Base-by-base conservation (phyloP, 1,284 basidiomycete genomes). In the Takashimella tepidaria region DNA sequence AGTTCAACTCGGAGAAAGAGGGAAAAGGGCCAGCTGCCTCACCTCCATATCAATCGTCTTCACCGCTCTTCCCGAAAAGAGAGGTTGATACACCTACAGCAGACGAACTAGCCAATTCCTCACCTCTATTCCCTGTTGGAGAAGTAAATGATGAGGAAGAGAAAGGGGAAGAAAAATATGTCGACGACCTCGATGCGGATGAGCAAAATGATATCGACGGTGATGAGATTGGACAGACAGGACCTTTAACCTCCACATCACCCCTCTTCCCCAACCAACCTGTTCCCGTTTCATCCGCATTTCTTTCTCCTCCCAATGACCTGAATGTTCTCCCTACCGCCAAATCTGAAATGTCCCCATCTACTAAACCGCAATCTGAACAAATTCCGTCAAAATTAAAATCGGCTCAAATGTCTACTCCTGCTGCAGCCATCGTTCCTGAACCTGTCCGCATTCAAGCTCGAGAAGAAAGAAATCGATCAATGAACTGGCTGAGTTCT, bases 401-500 rank as follows among this genome's bases (percentile, higher is more conserved):
- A n/a, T n/a, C n/a, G n/a, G n/a, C n/a, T n/a, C n/a, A n/a, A n/a
- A n/a, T n/a, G n/a, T n/a, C n/a, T n/a, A n/a, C n/a, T n/a, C n/a
- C n/a, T n/a, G n/a, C n/a, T n/a, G n/a, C n/a, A n/a, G n/a, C n/a
- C n/a, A n/a, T n/a, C 22, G 31, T 69, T 8, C 66, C 69, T 2
- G 57, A 60, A 10, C 59, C 51, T 4, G 27, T 70, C 10, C 42
- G 58, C 5, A 19, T 51, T 4, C 57, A 58, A 45, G 64, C 56
- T 4, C 56, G 55, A n/a, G 55, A 55, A 3, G 70, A 73, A 53
- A 53, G 57, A 31, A 56, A 57, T 5, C 50, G 58, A 5, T 64
- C 59, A 11, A 59, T 71, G 3, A 50, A 56, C 19, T 59, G 69
- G 5, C 57, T 74, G 5, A 55, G 53, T 31, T 60, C 62, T 1